Evolutionary conservation across 345 rosid species (phyloP).

Genomic region (Durio zibethinus): DNA sequence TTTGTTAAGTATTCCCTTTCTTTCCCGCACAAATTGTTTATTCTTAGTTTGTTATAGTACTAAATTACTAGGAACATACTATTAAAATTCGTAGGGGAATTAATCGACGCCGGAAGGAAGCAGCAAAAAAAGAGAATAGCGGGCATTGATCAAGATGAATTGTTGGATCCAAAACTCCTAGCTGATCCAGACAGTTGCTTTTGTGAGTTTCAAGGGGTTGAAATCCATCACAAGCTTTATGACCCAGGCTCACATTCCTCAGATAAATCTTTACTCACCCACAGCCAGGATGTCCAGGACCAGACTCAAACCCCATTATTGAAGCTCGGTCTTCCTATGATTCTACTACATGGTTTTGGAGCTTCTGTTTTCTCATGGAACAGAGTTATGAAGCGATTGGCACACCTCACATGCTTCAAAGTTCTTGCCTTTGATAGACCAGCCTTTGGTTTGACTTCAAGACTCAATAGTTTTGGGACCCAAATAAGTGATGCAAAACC

Average conservation of each 20-base stretch:
- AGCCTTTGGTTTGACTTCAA: constrained; percentile 84
- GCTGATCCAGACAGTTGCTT: constrained; percentile 89
- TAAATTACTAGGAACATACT: background rate
- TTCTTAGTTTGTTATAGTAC: background rate
- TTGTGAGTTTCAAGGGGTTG: constrained; percentile 81
- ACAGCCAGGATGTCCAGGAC: background rate
- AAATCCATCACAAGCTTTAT: constrained; percentile 67
- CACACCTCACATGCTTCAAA: constrained; percentile 53
- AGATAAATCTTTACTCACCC: constrained; percentile 19
- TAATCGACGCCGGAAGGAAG: constrained; percentile 34
- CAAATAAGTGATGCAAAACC: constrained; percentile 32
- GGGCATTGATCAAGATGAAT: constrained; percentile 71
- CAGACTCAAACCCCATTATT: background rate
- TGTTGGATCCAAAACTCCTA: constrained; percentile 53
- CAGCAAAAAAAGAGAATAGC: constrained; percentile 39
- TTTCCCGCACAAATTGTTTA: background rate
- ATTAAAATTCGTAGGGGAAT: constrained; percentile 34
- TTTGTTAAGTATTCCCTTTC: background rate
- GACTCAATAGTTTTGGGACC: constrained; percentile 34
- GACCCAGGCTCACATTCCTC: constrained; percentile 33
- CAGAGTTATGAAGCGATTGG: constrained; percentile 68
- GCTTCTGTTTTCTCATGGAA: constrained; percentile 92
- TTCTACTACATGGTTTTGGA: constrained; percentile 87
- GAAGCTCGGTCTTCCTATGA: constrained; percentile 50
- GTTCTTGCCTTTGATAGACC: constrained; percentile 91